These are phyloP conservation scores for Aspergillus wentii DNA, from an alignment of 495 filamentous ascomycete species.

Conservation along the genomic window DNA sequence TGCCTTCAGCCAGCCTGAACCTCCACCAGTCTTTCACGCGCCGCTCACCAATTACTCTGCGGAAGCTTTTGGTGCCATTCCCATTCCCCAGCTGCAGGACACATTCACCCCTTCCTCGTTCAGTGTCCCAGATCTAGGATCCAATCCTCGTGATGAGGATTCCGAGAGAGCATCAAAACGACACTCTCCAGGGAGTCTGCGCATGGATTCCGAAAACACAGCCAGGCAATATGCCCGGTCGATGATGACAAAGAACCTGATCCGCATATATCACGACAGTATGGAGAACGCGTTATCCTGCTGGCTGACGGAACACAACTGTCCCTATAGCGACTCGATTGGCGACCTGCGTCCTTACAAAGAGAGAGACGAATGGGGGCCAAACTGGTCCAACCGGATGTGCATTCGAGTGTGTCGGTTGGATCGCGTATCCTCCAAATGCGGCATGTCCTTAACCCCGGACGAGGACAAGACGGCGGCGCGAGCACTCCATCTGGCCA, in stretches of 20 bases:
- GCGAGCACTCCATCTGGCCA: slow-evolving; percentile 31
- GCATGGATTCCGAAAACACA: slow-evolving; percentile 12
- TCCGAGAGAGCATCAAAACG: neutral
- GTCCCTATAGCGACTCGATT: slow-evolving; percentile 30
- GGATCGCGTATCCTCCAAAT: slow-evolving; percentile 26
- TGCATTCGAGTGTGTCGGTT: slow-evolving; percentile 36
- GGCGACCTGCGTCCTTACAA: slow-evolving; percentile 1
- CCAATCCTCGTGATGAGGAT: too few relatives aligned
- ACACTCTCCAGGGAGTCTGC: too few relatives aligned
- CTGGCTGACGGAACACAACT: slow-evolving; percentile 44
- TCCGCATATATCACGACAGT: slow-evolving; percentile 44
- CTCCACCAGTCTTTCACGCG: too few relatives aligned
- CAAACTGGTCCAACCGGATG: slow-evolving; percentile 40
- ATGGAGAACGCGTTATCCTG: slow-evolving; percentile 44
- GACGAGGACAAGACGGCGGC: slow-evolving; percentile 31
- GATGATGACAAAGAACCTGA: slow-evolving; percentile 27
- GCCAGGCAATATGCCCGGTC: slow-evolving; percentile 19
- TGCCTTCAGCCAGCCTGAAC: too few relatives aligned
- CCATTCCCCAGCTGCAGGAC: neutral
- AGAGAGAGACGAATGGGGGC: slow-evolving; percentile 27
- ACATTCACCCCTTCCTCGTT: neutral
- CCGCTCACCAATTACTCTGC: neutral
- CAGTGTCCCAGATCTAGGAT: neutral
- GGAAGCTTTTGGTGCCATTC: neutral
- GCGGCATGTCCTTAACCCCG: slow-evolving; percentile 24